Percentiles rank a stretch among this genome's conserved stretches.
These are phyloP conservation scores for Phytophthora nicotianae DNA, from an alignment of 352 stramenopile genomes.

Conservation along the genomic window DNA sequence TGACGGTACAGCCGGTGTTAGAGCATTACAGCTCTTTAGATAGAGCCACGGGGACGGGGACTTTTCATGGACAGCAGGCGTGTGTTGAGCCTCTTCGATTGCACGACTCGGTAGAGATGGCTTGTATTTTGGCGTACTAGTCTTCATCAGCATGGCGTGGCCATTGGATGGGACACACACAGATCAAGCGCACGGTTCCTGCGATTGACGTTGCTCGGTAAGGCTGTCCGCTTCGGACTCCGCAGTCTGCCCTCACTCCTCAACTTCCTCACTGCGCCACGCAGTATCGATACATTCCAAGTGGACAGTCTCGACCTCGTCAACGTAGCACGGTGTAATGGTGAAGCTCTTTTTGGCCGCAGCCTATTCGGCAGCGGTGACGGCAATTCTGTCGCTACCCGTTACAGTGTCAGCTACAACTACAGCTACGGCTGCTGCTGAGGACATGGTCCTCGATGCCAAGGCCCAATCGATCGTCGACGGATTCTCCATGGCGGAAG, in stretches of 20 bases:
- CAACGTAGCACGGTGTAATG: slow-evolving; percentile 9
- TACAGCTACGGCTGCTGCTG: slow-evolving; percentile 5
- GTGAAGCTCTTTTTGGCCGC: slow-evolving; percentile 21
- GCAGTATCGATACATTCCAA: slow-evolving; percentile 14
- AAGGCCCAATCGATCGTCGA: slow-evolving; percentile 32
- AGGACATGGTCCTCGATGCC: slow-evolving; percentile 13
- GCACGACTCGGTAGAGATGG: slow-evolving; percentile 16
- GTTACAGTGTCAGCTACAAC: slow-evolving; percentile 7
- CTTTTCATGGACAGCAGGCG: slow-evolving; percentile 6
- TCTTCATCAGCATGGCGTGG: slow-evolving; percentile 1
- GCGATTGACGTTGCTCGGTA: slow-evolving; percentile 8
- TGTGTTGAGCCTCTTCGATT: slow-evolving; percentile 12
- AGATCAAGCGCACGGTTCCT: slow-evolving; percentile 5
- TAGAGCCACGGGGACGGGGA: slow-evolving; percentile 4
- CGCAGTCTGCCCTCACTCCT: slow-evolving; percentile 13
- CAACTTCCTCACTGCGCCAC: slow-evolving; percentile 23
- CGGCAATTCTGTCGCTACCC: slow-evolving; percentile 7
- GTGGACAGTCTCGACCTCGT: slow-evolving; percentile 6
- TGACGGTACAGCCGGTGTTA: too few relatives aligned
- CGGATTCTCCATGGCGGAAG: slow-evolving; percentile 29
- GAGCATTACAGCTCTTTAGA: too few relatives aligned
- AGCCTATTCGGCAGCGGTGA: slow-evolving; percentile 3
- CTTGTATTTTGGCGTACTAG: slow-evolving; percentile 12
- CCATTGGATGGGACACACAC: slow-evolving; percentile 18
- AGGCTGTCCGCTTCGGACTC: slow-evolving; percentile 4